Conservation (phyloP, 148 eudicot species). For the Cornus florida region DNA sequence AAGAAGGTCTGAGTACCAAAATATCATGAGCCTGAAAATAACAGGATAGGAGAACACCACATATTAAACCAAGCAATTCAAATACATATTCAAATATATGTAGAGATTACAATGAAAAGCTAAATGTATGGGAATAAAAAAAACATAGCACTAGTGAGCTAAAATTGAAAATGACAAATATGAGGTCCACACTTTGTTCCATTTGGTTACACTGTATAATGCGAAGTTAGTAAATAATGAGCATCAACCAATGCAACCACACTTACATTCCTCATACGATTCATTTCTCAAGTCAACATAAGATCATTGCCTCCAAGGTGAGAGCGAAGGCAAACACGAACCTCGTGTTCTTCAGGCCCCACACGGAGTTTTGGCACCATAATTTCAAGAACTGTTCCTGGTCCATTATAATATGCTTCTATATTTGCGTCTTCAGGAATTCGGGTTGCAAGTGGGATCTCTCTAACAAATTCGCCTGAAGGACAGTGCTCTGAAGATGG, state of each 20-base stretch:
- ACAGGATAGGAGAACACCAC: neutral
- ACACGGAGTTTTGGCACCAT: slow-evolving; percentile 54
- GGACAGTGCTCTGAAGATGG: slow-evolving; percentile 60
- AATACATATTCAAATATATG: neutral
- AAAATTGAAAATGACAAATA: neutral
- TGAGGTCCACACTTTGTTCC: slow-evolving; percentile 15
- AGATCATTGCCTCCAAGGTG: slow-evolving; percentile 39
- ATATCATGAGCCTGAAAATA: too few relatives aligned
- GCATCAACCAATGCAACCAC: slow-evolving; percentile 15
- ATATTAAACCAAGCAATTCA: neutral
- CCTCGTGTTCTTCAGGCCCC: slow-evolving; percentile 58
- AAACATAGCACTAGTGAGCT: slow-evolving; percentile 8
- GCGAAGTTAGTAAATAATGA: slow-evolving; percentile 15
- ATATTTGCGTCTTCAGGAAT: slow-evolving; percentile 62
- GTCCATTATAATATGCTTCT: slow-evolving; percentile 57
- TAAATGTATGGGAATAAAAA: slow-evolving; percentile 15
- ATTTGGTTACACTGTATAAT: slow-evolving; percentile 7
- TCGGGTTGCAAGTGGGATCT: slow-evolving; percentile 52
- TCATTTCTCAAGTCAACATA: slow-evolving; percentile 26
- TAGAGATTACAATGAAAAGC: slow-evolving; percentile 12
- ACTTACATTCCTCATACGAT: neutral
- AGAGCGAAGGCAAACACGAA: slow-evolving; percentile 53
- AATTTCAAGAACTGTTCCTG: slow-evolving; percentile 47
- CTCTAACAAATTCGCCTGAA: slow-evolving; percentile 59
- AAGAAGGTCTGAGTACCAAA: too few relatives aligned